Conservation (phyloP, 75 land plant species). For the Sequoia sempervirens region DNA sequence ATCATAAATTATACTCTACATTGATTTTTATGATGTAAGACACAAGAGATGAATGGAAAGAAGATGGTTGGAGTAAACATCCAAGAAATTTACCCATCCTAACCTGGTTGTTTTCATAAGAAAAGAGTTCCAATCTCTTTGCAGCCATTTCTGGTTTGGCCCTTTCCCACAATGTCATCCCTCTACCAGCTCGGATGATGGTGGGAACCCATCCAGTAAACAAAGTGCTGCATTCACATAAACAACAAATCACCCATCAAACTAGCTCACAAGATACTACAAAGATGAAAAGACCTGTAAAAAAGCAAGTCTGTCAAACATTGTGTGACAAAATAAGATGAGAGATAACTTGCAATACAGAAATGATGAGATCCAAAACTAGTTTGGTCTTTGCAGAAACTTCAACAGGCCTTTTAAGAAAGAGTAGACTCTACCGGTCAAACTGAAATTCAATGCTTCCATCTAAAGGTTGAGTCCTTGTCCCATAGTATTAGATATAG, state of each 20-base stretch:
- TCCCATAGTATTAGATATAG: not conserved
- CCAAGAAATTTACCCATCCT: conserved; percentile 10
- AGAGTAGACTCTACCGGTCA: not conserved
- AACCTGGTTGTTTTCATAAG: conserved; percentile 87
- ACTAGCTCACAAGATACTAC: not conserved
- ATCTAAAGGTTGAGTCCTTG: not conserved
- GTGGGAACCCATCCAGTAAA: conserved; percentile 95
- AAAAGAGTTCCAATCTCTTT: conserved; percentile 67
- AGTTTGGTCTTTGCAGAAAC: not conserved
- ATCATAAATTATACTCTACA: not conserved
- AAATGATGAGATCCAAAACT: not conserved
- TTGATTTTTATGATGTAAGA: not conserved
- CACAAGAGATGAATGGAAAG: not conserved
- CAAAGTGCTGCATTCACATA: conserved; percentile 54
- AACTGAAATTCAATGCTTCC: not conserved
- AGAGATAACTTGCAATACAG: not conserved
- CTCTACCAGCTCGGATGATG: conserved; percentile 80
- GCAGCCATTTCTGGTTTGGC: conserved; percentile 54
- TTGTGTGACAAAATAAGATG: conserved; percentile 3
- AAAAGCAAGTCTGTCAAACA: not conserved
- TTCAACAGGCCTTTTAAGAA: not conserved
- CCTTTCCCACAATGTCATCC: conserved; percentile 73
- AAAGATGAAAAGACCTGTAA: not conserved
- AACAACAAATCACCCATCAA: not conserved
- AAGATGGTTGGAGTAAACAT: not conserved